These are phyloP conservation scores for Postia placenta DNA, from an alignment of 768 basidiomycete genomes.

Conservation along the genomic window DNA sequence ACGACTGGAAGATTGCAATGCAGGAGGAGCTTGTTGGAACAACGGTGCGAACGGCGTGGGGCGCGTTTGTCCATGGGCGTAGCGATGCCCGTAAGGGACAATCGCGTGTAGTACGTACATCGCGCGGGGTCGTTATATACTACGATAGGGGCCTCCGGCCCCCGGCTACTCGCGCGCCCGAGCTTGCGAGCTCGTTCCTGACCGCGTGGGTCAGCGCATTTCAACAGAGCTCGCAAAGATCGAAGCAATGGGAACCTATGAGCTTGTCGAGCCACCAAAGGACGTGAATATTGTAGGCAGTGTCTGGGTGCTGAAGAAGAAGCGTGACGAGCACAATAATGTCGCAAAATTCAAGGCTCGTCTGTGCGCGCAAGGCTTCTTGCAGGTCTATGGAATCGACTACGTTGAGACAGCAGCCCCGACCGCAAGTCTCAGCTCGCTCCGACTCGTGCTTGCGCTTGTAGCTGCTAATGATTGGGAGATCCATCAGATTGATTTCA, in stretches of 20 bases:
- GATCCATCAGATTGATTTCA: constrained; percentile 29
- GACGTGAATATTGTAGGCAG: constrained; percentile 22
- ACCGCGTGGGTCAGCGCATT: too few relatives aligned
- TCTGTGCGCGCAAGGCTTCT: constrained; percentile 32
- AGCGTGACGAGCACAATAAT: constrained; percentile 23
- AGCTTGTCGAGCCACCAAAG: not conserved
- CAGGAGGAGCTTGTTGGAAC: too few relatives aligned
- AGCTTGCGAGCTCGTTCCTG: too few relatives aligned
- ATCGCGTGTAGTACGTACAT: too few relatives aligned
- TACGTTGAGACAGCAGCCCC: constrained; percentile 23
- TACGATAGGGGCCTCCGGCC: constrained; percentile 7
- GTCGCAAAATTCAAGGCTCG: constrained; percentile 28
- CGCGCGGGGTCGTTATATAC: too few relatives aligned
- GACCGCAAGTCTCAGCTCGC: constrained; percentile 4
- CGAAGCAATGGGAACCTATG: not conserved
- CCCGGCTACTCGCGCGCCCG: too few relatives aligned
- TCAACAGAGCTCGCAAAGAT: constrained; percentile 7
- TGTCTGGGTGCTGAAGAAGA: constrained; percentile 28
- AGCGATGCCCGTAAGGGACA: constrained; percentile 1
- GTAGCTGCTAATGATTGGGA: constrained; percentile 20
- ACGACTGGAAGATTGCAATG: too few relatives aligned
- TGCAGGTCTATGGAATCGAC: constrained; percentile 29
- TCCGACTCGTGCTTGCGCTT: constrained; percentile 24
- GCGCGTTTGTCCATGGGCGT: too few relatives aligned
- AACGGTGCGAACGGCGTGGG: too few relatives aligned